phyloP scores from a whole-genome alignment of 106 monocot species.

The Phalaenopsis equestris region DNA sequence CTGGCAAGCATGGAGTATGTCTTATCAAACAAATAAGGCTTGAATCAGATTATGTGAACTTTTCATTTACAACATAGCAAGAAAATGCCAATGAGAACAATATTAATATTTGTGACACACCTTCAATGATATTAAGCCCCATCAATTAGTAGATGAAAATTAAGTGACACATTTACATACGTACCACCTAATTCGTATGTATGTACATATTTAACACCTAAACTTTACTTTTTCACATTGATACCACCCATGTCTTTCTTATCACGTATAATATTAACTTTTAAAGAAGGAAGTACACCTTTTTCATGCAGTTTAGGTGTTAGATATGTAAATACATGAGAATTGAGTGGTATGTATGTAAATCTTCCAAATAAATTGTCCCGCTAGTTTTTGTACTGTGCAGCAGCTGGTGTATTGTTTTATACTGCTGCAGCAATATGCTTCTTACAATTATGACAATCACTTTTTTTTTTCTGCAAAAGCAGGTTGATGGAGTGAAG shows the following conservation, averaged over 20 bases:
- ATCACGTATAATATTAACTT: too few species aligned
- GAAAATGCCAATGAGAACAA: neutral
- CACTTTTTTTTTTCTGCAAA: constrained; percentile 7
- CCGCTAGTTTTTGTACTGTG: neutral
- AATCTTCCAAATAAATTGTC: neutral
- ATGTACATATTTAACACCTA: too few species aligned
- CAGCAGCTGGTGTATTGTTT: neutral
- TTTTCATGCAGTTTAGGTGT: too few species aligned
- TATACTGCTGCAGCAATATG: neutral
- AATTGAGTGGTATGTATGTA: too few species aligned
- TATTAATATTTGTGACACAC: neutral
- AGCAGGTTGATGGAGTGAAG: constrained; percentile 36
- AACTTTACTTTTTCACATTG: too few species aligned
- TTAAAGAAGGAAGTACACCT: too few species aligned
- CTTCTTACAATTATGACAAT: neutral
- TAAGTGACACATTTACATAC: too few species aligned
- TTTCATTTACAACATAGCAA: neutral
- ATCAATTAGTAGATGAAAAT: neutral
- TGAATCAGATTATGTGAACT: neutral
- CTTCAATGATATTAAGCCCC: neutral
- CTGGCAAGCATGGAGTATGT: neutral
- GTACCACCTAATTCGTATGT: too few species aligned
- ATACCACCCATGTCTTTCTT: too few species aligned
- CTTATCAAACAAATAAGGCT: neutral
- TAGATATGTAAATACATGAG: too few species aligned